Percentiles rank a stretch among this genome's conserved stretches.
Evolutionary conservation across 306 rosid genomes (phyloP).

Genomic region (Lupinus albus): DNA sequence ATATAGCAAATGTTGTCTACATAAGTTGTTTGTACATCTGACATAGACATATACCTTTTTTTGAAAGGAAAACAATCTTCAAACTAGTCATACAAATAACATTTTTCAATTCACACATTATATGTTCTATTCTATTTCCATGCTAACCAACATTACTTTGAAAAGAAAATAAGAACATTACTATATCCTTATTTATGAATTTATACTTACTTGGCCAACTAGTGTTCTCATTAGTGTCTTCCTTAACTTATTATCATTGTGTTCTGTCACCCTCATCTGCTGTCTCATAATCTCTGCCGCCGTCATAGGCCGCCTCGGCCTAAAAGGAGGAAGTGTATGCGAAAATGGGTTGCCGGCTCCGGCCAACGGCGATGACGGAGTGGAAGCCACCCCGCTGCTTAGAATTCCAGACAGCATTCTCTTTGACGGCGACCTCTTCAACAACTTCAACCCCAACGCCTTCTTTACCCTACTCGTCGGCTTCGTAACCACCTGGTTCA

Average conservation of each 20-base stretch:
- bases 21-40: too few species aligned
- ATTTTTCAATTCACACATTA: too few species aligned
- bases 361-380: constrained; percentile 53
- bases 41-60: too few species aligned
- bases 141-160: too few species aligned
- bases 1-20: too few species aligned
- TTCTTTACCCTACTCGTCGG: constrained; percentile 77
- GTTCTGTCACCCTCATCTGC: constrained; percentile 91
- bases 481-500: constrained; percentile 53
- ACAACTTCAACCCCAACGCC: constrained; percentile 74
- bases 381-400: constrained; percentile 42
- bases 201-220: constrained; percentile 79
- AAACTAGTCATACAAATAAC: too few species aligned
- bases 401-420: constrained; percentile 50
- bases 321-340: constrained; percentile 43
- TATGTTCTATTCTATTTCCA: too few species aligned
- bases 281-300: constrained; percentile 97
- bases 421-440: constrained; percentile 68
- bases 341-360: constrained; percentile 40
- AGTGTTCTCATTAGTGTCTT: constrained; percentile 91
- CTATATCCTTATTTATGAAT: too few species aligned
- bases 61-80: too few species aligned
- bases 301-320: constrained; percentile 89
- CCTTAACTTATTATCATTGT: constrained; percentile 72
- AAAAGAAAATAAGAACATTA: too few species aligned